Percentiles rank a stretch among this genome's conserved stretches.
Evolutionary conservation across 169 alveolate genomes (phyloP).

Genomic region (Theileria orientalis): DNA sequence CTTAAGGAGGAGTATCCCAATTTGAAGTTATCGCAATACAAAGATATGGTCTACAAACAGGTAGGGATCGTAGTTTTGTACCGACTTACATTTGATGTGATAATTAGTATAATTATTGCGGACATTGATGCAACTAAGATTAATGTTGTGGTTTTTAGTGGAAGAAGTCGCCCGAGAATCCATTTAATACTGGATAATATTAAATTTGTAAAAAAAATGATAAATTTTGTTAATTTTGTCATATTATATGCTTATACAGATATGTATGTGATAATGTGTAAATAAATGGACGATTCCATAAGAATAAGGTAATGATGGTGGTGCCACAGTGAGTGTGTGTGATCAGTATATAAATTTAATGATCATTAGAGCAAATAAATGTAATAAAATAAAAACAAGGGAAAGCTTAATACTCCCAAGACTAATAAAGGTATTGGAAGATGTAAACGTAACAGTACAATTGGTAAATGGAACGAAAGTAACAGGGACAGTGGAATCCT

Average conservation of each 20-base stretch:
- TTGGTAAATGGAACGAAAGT: slow-evolving; percentile 30
- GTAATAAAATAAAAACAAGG: background rate
- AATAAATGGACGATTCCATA: too few species aligned
- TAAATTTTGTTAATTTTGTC: background rate
- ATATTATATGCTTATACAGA: background rate
- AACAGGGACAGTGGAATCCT: slow-evolving; percentile 30
- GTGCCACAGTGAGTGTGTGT: slow-evolving; percentile 4
- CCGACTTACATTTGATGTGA: too few species aligned
- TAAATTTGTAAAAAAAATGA: background rate
- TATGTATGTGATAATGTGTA: background rate
- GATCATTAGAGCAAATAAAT: background rate
- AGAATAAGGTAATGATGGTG: too few species aligned
- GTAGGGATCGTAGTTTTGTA: slow-evolving; percentile 28
- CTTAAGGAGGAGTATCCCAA: slow-evolving; percentile 71
- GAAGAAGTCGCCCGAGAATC: slow-evolving; percentile 69
- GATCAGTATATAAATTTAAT: background rate
- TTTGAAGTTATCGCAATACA: slow-evolving; percentile 73
- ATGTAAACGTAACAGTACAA: slow-evolving; percentile 9
- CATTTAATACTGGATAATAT: slow-evolving; percentile 16
- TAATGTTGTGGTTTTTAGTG: slow-evolving; percentile 38
- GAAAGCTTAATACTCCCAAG: slow-evolving; percentile 43
- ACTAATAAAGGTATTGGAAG: slow-evolving; percentile 20
- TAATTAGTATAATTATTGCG: too few species aligned
- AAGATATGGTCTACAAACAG: slow-evolving; percentile 75
- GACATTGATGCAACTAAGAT: background rate